Percentiles rank a stretch among this genome's conserved stretches.
Conservation (phyloP, 2,329 filamentous ascomycete species). For the Aspergillus bombycis region DNA sequence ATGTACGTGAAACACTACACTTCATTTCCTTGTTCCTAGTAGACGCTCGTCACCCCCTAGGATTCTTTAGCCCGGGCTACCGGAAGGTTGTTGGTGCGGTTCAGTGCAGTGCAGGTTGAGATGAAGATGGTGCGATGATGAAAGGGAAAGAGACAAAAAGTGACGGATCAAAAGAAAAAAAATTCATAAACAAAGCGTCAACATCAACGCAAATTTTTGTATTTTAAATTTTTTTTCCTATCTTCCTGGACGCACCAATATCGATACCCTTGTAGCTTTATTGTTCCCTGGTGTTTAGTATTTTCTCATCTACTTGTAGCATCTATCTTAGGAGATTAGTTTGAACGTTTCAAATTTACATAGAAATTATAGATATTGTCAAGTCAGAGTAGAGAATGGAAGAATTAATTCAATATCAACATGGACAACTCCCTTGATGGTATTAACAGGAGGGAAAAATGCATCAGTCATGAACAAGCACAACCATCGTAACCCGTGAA, state of each 20-base stretch:
- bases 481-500: constrained; percentile 3
- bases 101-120: constrained; percentile 5
- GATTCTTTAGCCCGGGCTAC: constrained; percentile 2
- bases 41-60: constrained; percentile 16
- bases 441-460: background rate
- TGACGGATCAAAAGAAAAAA: constrained; percentile 19
- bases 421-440: background rate
- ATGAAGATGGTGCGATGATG: constrained; percentile 12
- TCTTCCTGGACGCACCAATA: constrained; percentile 31
- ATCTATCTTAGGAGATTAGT: background rate
- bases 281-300: background rate
- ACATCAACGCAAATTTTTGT: constrained; percentile 23
- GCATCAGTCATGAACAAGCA: background rate
- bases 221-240: constrained; percentile 28
- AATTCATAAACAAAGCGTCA: constrained; percentile 17
- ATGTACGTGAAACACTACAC: constrained; percentile 24
- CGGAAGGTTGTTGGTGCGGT: constrained; percentile 15
- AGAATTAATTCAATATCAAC: background rate
- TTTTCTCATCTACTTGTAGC: background rate
- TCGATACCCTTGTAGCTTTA: constrained; percentile 40
- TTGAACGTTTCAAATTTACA: background rate
- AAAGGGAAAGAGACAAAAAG: constrained; percentile 21
- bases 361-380: background rate
- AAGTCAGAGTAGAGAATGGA: background rate
- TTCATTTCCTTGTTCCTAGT: constrained; percentile 23